Conservation (phyloP, 169 alveolate genomes). For the Cyclospora cayetanensis region DNA sequence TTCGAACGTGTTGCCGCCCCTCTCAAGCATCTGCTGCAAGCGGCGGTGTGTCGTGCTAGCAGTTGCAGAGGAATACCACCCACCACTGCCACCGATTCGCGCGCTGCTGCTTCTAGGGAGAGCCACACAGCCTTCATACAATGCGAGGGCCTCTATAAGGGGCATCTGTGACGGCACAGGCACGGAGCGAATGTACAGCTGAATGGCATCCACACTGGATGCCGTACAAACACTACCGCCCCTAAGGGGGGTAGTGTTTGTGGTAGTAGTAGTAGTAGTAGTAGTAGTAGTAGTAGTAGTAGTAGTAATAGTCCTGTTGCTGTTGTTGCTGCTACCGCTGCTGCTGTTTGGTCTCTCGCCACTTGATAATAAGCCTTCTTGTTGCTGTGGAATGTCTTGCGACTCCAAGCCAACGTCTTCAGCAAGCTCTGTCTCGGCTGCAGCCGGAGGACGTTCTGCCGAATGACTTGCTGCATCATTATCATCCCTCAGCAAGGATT, state of each 20-base stretch:
- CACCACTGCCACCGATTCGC: background rate
- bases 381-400: no score
- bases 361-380: background rate
- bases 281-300: no score
- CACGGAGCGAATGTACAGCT: constrained; percentile 39
- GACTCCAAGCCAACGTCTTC: no score
- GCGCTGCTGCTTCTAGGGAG: constrained; percentile 38
- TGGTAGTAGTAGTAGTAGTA: no score
- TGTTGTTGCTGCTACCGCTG: background rate
- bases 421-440: background rate
- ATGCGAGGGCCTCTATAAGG: constrained; percentile 66
- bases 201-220: constrained; percentile 36
- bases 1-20: constrained; percentile 42
- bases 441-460: background rate
- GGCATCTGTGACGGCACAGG: constrained; percentile 70
- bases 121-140: constrained; percentile 48
- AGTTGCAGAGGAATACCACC: constrained; percentile 7
- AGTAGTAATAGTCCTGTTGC: background rate
- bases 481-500: background rate
- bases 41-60: constrained; percentile 35
- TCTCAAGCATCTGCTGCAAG: constrained; percentile 41
- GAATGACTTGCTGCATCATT: background rate
- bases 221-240: no score
- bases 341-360: background rate
- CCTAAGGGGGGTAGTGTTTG: no score